phyloP scores from a whole-genome alignment of 805 yeast species.

The Isabelozyma gotoi region DNA sequence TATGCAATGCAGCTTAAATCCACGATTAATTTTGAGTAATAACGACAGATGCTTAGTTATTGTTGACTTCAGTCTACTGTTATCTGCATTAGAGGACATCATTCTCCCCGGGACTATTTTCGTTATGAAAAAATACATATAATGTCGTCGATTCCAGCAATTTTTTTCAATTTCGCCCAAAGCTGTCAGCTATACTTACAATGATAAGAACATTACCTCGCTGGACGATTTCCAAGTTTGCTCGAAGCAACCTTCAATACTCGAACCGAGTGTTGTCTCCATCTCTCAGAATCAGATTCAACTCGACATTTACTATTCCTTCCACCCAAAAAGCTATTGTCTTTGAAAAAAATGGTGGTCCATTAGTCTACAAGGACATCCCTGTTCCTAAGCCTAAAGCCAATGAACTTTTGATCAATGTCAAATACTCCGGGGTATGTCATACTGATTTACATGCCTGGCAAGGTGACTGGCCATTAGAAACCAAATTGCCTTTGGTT shows the following conservation, averaged over 20 bases:
- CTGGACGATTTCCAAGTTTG: background rate
- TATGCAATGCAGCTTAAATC: too few species aligned
- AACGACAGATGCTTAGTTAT: too few species aligned
- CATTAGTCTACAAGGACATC: slow-evolving; percentile 54
- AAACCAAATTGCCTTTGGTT: slow-evolving; percentile 70
- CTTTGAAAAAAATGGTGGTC: slow-evolving; percentile 39
- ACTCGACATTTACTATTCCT: background rate
- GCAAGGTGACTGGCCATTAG: slow-evolving; percentile 92
- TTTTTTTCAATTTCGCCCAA: too few species aligned
- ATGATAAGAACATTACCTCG: too few species aligned
- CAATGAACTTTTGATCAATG: slow-evolving; percentile 75
- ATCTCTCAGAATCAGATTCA: background rate
- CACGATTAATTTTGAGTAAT: too few species aligned
- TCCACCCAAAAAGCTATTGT: slow-evolving; percentile 36
- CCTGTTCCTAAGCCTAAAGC: slow-evolving; percentile 80
- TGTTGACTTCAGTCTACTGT: too few species aligned
- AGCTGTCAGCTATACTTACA: too few species aligned
- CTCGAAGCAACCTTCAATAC: background rate
- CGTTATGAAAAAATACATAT: too few species aligned
- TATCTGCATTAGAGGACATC: too few species aligned
- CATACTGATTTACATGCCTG: slow-evolving; percentile 94
- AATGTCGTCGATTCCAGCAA: too few species aligned
- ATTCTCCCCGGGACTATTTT: too few species aligned
- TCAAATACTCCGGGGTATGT: slow-evolving; percentile 88
- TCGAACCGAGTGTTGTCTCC: background rate